Base-by-base conservation (phyloP, 305 asterid genomes). In the Solanum hybrid region DNA sequence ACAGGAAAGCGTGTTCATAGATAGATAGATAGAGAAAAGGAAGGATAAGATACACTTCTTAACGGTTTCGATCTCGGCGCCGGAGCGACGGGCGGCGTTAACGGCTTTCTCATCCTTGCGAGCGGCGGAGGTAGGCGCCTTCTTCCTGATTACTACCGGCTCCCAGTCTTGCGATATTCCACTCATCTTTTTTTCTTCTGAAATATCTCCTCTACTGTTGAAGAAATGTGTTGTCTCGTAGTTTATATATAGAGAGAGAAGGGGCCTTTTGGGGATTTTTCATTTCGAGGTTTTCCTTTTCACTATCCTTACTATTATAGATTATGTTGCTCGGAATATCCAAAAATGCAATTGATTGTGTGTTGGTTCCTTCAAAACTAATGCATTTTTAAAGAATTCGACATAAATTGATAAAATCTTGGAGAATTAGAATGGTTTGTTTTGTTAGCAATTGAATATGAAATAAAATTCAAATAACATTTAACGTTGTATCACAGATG, bases 11-110 rank as follows among this genome's bases (percentile, higher is more conserved):
- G 76, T 69, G 15, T 69, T 69, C 32, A 69, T 24, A 2, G 8
- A 69, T 69, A 69, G 31, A 24, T 10, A n/a, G 31, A 29, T 4
- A 24, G 7, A 4, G 78, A 2, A 27, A 19, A 45, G 26, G 17
- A 14, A 32, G 5, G 15, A 69, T 14, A 26, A 15, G 38, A 31
- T 84, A 96, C 99, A 92, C 91, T 97, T 97, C 72, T 89, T 94
- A 84, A 97, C 73, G 88, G 99, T 97, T 86, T 97, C 99, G 94
- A 97, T 95, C 92, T 97, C 99, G 6, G 99, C 99, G 85, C 99
- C 99, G 88, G 93, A 56, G 38, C 99, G 99, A 88, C 99, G 99
- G 86, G 99, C 99, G 86, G 99, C 99, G 98, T 97, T 97, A 93
- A 97, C 99, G 29, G 98, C 98, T 90, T 97, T 96, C 93, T 97